Evolutionary conservation across 2,329 filamentous ascomycete genomes (phyloP).

Genomic region (Paecilomyces fulvus): DNA sequence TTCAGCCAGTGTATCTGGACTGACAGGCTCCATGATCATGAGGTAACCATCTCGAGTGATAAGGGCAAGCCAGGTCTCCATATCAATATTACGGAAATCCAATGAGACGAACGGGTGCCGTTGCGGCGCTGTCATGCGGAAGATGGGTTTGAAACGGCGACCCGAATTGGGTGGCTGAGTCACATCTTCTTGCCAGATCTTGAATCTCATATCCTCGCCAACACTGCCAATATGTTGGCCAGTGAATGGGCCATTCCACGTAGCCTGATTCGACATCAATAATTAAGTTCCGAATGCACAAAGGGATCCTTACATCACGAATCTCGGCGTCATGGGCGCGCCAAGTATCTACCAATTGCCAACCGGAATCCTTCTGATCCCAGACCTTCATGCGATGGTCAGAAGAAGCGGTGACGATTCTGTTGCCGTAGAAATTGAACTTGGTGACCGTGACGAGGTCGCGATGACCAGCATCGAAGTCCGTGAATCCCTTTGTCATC

Average conservation of each 20-base stretch:
- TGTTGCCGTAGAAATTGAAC: constrained; percentile 87
- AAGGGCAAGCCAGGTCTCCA: constrained; percentile 77
- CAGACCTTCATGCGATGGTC: constrained; percentile 92
- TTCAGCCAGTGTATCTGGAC: constrained; percentile 69
- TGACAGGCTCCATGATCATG: constrained; percentile 74
- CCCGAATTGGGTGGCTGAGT: constrained; percentile 65
- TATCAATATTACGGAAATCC: constrained; percentile 74
- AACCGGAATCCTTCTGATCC: constrained; percentile 65
- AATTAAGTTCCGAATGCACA: constrained; percentile 12
- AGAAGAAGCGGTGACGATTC: constrained; percentile 82
- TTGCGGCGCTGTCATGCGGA: constrained; percentile 56
- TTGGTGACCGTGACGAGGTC: constrained; percentile 74
- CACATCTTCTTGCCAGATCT: constrained; percentile 87
- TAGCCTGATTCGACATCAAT: constrained; percentile 49
- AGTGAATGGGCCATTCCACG: constrained; percentile 87
- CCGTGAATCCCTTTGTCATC: constrained; percentile 30
- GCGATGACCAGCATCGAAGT: constrained; percentile 39
- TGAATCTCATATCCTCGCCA: constrained; percentile 80
- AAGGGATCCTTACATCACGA: constrained; percentile 56
- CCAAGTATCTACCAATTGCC: constrained; percentile 81
- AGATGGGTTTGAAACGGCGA: constrained; percentile 68
- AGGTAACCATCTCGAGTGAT: constrained; percentile 75
- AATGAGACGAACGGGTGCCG: constrained; percentile 66
- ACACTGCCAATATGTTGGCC: constrained; percentile 84
- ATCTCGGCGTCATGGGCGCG: constrained; percentile 84